Percentiles rank a stretch among this genome's conserved stretches.
Evolutionary conservation across 192 early-diverging fungal species (phyloP).

Genomic region (Paraglomus brasilianum): DNA sequence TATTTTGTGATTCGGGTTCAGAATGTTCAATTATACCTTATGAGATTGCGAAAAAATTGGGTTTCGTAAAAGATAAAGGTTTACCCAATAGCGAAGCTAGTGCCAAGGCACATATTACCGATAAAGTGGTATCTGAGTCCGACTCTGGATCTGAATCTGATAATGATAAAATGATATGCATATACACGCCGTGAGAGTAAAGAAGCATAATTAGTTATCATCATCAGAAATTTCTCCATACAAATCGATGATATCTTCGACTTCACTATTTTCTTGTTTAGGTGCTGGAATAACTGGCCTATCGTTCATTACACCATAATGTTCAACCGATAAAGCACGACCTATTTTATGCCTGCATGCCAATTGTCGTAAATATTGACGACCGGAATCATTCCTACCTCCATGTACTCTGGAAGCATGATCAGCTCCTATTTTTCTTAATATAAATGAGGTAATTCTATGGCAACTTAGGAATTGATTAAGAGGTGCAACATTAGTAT

Average conservation of each 20-base stretch:
- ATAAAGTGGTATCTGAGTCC: constrained; percentile 10
- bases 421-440: constrained; percentile 12
- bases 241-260: background rate
- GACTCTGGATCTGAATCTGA: constrained; percentile 11
- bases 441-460: constrained; percentile 2
- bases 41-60: constrained; percentile 12
- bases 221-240: background rate
- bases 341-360: constrained; percentile 2
- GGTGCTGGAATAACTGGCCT: background rate
- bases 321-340: background rate
- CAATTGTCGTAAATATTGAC: constrained; percentile 5
- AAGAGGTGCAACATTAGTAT: background rate
- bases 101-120: no score
- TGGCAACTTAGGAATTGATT: background rate
- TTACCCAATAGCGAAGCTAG: no score
- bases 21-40: constrained; percentile 14
- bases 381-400: constrained; percentile 9
- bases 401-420: constrained; percentile 8
- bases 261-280: constrained; percentile 4
- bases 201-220: constrained; percentile 5
- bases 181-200: background rate
- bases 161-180: constrained; percentile 13
- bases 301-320: constrained; percentile 15
- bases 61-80: constrained; percentile 16
- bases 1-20: constrained; percentile 4